These are phyloP conservation scores for Jaapia argillacea DNA, from an alignment of 768 basidiomycete genomes.

Conservation along the genomic window DNA sequence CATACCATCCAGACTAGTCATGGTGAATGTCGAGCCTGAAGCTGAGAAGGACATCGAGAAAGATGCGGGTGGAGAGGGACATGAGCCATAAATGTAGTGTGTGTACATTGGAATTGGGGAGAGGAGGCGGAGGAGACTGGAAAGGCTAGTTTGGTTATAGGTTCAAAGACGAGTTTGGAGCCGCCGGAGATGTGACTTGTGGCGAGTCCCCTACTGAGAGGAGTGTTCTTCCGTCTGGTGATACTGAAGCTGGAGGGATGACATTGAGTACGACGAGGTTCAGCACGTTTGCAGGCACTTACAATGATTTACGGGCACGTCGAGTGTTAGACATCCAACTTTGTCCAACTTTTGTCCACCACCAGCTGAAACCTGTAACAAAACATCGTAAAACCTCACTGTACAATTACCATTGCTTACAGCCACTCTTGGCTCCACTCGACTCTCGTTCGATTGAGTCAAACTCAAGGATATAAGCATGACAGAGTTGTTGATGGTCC, in stretches of 20 bases:
- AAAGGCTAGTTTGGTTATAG: slow-evolving; percentile 58
- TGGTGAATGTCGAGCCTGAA: slow-evolving; percentile 71
- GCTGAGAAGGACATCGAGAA: slow-evolving; percentile 78
- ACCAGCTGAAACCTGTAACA: too few species aligned
- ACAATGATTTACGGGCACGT: slow-evolving; percentile 80
- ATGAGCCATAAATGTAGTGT: slow-evolving; percentile 6
- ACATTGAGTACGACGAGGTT: slow-evolving; percentile 6
- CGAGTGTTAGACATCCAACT: slow-evolving; percentile 44
- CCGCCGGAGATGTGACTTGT: slow-evolving; percentile 68
- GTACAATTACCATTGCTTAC: slow-evolving; percentile 83
- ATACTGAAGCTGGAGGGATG: slow-evolving; percentile 61
- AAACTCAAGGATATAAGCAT: slow-evolving; percentile 52
- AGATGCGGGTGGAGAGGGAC: slow-evolving; percentile 45
- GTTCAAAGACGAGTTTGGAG: slow-evolving; percentile 46
- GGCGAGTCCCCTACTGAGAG: slow-evolving; percentile 89
- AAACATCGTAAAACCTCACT: slow-evolving; percentile 77
- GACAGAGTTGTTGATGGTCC: slow-evolving; percentile 81
- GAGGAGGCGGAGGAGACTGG: slow-evolving; percentile 32
- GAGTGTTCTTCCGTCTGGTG: slow-evolving; percentile 78
- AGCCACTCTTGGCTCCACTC: slow-evolving; percentile 64
- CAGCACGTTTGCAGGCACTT: slow-evolving; percentile 17
- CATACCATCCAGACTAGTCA: slow-evolving; percentile 74
- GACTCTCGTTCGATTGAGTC: slow-evolving; percentile 49
- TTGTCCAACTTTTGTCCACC: slow-evolving; percentile 28
- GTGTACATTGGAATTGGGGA: too few species aligned